Evolutionary conservation across 306 rosid genomes (phyloP), one percentile per base, ranked within the genome.

Genomic region (Hylodesmum podocarpum): DNA sequence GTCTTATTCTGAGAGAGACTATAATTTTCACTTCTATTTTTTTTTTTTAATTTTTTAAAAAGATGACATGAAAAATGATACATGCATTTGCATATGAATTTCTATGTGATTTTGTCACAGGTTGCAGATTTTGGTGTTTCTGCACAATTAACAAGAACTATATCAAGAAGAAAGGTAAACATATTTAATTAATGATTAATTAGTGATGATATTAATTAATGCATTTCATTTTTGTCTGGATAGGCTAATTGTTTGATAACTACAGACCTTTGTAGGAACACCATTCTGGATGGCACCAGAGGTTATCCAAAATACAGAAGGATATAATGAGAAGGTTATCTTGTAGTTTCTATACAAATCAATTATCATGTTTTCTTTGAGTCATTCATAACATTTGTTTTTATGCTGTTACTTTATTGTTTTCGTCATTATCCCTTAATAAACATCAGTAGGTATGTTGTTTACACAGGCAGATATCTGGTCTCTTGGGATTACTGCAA

Each of bases 211-310:
- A 28, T 54, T 72, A 50, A 63, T 28, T 31, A 28, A 43, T 54
- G 73, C n/a, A 40, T 22, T 44, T 74, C 64, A 59, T 64, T 43
- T 53, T 22, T 31, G 24, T 1, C 46, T 49, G 47, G 66, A 66
- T 80, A 34, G 75, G 84, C 89, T 93, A 82, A 91, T 87, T 84
- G 74, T 81, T 89, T 73, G 66, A 79, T 75, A 79, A 85, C 76
- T 78, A 76, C 91, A 91, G 98, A 94, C 98, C 43, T 91, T 94
- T 89, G 98, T 94, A 69, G 98, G 98, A 74, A 94, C 98, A 34
- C 98, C 98, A 41, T 94, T 91, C 76, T 94, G 98, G 98, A 94
- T 94, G 98, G 98, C 98, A 63, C 98, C 97, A 1, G 98, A 94
- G 86, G 98, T 94, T 55, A 94, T 94, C 84, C 97, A 94, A 82